A percentile compares a stretch with the other conserved stretches of the same genome.
Evolutionary conservation across 139 green algal genomes (phyloP).

Genomic region (Chlorella vulgaris): DNA sequence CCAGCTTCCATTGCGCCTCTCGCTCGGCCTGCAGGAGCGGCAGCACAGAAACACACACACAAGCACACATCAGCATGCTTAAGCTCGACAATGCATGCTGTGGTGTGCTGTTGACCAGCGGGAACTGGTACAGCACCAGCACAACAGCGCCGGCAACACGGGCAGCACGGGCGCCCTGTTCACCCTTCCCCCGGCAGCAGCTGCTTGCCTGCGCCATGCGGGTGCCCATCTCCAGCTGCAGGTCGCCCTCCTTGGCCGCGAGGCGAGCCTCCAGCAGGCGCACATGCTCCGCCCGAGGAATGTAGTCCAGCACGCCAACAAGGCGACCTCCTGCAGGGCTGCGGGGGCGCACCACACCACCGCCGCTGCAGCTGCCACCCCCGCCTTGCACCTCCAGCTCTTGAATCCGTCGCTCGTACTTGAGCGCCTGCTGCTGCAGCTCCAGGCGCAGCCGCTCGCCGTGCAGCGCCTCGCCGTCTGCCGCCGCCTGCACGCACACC

Average conservation of each 20-base stretch:
- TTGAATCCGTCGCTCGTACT: constrained; percentile 36
- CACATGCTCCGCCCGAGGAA: constrained; percentile 36
- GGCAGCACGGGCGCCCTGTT: too few species aligned
- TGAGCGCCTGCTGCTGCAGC: constrained; percentile 32
- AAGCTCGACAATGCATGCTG: too few species aligned
- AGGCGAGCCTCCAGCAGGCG: constrained; percentile 37
- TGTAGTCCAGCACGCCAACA: constrained; percentile 42
- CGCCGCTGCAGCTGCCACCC: background rate
- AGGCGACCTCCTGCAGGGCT: background rate
- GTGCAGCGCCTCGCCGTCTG: background rate
- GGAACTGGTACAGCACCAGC: too few species aligned
- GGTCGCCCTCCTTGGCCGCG: constrained; percentile 36
- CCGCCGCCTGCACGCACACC: constrained; percentile 12
- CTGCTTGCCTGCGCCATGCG: constrained; percentile 10
- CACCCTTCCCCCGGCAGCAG: background rate
- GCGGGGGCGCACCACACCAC: background rate
- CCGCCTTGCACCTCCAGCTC: constrained; percentile 28
- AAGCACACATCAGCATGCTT: too few species aligned
- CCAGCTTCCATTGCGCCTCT: constrained; percentile 37
- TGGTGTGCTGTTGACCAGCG: too few species aligned
- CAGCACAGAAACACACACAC: background rate
- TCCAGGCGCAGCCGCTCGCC: constrained; percentile 22
- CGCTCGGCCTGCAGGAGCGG: constrained; percentile 17
- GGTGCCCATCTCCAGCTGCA: constrained; percentile 21
- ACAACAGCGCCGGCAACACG: too few species aligned